Base-by-base conservation (phyloP, 345 rosid genomes). In the Ricinus communis region DNA sequence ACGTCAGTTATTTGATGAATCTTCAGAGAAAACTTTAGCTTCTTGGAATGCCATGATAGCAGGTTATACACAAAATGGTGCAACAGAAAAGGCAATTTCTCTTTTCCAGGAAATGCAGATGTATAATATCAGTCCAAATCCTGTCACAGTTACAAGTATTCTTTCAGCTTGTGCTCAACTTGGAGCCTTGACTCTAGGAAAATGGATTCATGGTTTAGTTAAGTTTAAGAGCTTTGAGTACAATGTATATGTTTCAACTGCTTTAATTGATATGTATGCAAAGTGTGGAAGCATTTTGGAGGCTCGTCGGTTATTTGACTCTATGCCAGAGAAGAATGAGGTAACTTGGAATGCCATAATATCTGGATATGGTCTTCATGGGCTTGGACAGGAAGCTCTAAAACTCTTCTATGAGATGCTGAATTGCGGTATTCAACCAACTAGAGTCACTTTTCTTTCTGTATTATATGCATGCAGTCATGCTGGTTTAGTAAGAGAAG, bases 341-440 rank as follows among this genome's bases (percentile, higher is more conserved):
- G 92, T 91, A 31, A 88, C 96, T 74, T 91, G 97, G 97, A 91
- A 90, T 68, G 80, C 93, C 19, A 90, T 91, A 86, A 91, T 91
- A 62, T 85, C 88, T 4, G 89, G 92, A 46, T 91, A 88, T 77
- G 93, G 93, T 51, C 92, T 91, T 43, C 97, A 91, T 74, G 97
- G 97, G 49, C 82, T 79, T 60, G 96, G 97, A 57, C 79, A 80
- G 58, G 89, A 85, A 76, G 97, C 91, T 60, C 73, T 88, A 49
- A 63, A 65, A 60, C 83, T 90, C 70, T 89, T 87, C 66, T 55
- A 77, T 36, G 82, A 89, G 71, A 89, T 87, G 93, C 61, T 73
- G 73, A 54, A 52, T 61, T 89, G 87, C 60, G 74, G 81, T 38
- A 73, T 81, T 79, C 71, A 71, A 54, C 91, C 91, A 60, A 79